phyloP scores from a whole-genome alignment of 768 basidiomycete genomes.

The Auricularia auricula-judae region DNA sequence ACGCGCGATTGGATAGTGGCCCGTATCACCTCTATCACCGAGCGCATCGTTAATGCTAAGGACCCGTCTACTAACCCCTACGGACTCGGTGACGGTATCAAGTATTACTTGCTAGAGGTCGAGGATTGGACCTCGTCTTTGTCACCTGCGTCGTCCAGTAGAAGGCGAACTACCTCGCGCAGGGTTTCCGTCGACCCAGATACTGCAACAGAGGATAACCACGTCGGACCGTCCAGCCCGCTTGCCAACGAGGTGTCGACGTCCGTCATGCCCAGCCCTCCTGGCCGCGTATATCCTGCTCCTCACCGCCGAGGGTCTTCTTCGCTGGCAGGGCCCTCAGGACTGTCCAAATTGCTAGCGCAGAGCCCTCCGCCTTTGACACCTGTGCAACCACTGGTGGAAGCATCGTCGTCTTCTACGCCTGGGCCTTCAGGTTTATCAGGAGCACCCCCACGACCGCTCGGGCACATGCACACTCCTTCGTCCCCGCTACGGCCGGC shows the following conservation, averaged over 20 bases:
- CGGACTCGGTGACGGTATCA: constrained; percentile 75
- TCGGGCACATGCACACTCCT: constrained; percentile 24
- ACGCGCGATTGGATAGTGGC: constrained; percentile 93
- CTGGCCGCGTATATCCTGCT: constrained; percentile 7
- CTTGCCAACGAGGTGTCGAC: constrained; percentile 21
- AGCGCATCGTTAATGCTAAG: constrained; percentile 69
- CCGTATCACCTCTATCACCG: constrained; percentile 78
- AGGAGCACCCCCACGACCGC: constrained; percentile 25
- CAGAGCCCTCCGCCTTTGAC: constrained; percentile 13
- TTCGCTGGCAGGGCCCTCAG: constrained; percentile 25
- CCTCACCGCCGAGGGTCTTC: constrained; percentile 9
- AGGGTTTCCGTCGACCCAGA: constrained; percentile 23
- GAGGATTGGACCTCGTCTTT: constrained; percentile 83
- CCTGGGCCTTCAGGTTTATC: constrained; percentile 22
- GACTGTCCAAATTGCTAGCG: constrained; percentile 8
- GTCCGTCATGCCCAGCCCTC: constrained; percentile 11
- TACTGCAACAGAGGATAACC: not conserved
- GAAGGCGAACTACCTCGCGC: constrained; percentile 43
- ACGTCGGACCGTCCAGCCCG: not conserved
- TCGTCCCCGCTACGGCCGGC: constrained; percentile 59
- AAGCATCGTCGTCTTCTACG: constrained; percentile 7
- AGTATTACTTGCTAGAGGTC: constrained; percentile 89
- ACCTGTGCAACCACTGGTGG: constrained; percentile 23
- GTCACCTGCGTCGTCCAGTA: constrained; percentile 31
- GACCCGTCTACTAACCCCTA: constrained; percentile 83